Base-by-base conservation (phyloP, 2,329 filamentous ascomycete genomes). In the Fusarium compactum region DNA sequence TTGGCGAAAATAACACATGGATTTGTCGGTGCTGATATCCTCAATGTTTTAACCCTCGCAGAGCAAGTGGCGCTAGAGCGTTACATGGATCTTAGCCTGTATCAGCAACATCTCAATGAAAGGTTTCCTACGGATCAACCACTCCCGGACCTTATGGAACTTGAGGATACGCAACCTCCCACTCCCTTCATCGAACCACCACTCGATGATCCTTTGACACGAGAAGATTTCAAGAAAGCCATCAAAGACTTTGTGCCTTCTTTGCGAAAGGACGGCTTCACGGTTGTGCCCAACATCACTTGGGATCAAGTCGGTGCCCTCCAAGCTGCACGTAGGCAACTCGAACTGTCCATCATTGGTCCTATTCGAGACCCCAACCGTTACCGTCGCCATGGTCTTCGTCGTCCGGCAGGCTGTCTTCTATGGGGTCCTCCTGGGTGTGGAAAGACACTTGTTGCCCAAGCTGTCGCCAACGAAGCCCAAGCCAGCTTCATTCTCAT, bases 401-500 rank as follows among this genome's bases (percentile, higher is more conserved):
- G 89, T 24, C 90, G 92, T 0, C 92, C 94, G 1, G 92, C 93
- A 0, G 96, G 96, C 18, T 94, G 98, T 5, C 86, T 99, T 1
- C 92, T 99, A 58, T 99, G 95, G 94, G 96, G 96, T 0, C 96
- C 96, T 2, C 96, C 96, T 0, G 96, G 96, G 9, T 99, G 96
- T 79, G 96, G 96, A 74, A 99, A 99, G 80, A 99, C 96, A 0
- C 87, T 99, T 3, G 89, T 99, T 3, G 96, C 96, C 20, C 98
- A 98, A 82, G 96, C 96, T 6, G 94, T 98, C 7, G 96, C 96
- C 58, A 97, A 97, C 79, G 94, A 97, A 78, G 95, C 92, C 10
- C 94, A 95, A 79, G 96, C 96, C 50, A 98, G 97, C 80, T 99
- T 99, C 84, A 99, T 99, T 80, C 94, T 94, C 55, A 94, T 99